Base-by-base conservation (phyloP, 2,329 filamentous ascomycete species). In the Aplosporella prunicola region DNA sequence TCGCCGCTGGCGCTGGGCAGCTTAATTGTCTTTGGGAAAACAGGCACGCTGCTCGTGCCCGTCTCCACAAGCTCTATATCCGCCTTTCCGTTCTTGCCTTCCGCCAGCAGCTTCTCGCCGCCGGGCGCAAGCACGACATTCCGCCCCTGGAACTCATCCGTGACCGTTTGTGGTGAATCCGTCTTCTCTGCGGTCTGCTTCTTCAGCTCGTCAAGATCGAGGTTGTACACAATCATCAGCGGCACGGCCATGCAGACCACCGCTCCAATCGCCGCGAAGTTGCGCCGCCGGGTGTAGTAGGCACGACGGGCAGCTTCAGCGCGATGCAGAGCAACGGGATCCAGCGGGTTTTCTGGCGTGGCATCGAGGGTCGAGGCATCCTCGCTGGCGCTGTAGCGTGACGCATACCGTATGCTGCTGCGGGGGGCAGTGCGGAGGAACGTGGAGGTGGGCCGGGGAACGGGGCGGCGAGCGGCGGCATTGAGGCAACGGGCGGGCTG, bases 61-160 rank as follows among this genome's bases (percentile, higher is more conserved):
- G 87, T 93, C 11, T 81, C 73, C 0, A 93, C 79, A 28, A 91
- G 67, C 53, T 91, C 82, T 30, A 72, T 69, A 27, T 80, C 80
- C 10, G 82, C 69, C 16, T 60, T 48, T 0, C 53, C 45, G 15
- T 53, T 10, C 50, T 44, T 40, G 20, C 46, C 37, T 36, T 64
- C 53, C 0, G 65, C 62, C 9, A 67, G 66, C 47, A 64, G 68
- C 52, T 62, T 63, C n/a, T 74, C 71, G 44, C 80, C 77, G 42
- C 78, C 78, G 1, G 81, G 58, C 10, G 82, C 70, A 13, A 78
- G 59, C 11, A 77, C 61, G 5, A 75, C 69, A 29, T 71, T 68
- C 46, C 74, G 72, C 35, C 69, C 69, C 42, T 68, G 66, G 41
- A 73, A 71, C 13, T 42, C 31, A 5, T 50, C 45, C 2, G 39